Evolutionary conservation across 371 early-diverging fungal species (phyloP).

Genomic region (Cokeromyces recurvatus): DNA sequence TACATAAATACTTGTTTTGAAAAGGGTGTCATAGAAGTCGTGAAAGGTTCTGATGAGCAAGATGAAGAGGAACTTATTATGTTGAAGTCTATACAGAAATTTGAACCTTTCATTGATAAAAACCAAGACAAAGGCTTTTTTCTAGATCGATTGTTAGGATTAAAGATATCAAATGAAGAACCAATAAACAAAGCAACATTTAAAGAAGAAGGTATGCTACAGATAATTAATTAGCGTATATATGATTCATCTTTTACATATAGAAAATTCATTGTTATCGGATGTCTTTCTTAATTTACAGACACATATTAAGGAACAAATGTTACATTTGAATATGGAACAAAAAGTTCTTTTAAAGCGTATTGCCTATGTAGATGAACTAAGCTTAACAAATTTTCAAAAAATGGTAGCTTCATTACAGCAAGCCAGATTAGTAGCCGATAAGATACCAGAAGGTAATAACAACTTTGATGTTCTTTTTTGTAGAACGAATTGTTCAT

Average conservation of each 20-base stretch:
- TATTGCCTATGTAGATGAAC: conserved; percentile 26
- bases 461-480: background rate
- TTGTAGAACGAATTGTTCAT: background rate
- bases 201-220: no score
- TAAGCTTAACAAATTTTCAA: conserved; percentile 13
- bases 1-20: no score
- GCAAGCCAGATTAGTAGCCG: conserved; percentile 19
- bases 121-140: conserved; percentile 17
- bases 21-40: conserved; percentile 20
- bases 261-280: no score
- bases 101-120: no score
- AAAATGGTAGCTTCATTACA: conserved; percentile 10
- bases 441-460: conserved; percentile 22
- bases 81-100: conserved; percentile 4
- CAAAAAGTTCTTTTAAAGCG: conserved; percentile 21
- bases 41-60: background rate
- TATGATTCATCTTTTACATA: no score
- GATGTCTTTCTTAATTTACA: no score
- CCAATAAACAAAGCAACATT: no score
- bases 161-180: no score
- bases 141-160: conserved; percentile 12
- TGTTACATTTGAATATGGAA: conserved; percentile 10
- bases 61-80: conserved; percentile 9
- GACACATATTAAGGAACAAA: conserved; percentile 11
- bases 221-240: no score